Evolutionary conservation across 495 filamentous ascomycete species (phyloP).

Genomic region (Aspergillus mulundensis): DNA sequence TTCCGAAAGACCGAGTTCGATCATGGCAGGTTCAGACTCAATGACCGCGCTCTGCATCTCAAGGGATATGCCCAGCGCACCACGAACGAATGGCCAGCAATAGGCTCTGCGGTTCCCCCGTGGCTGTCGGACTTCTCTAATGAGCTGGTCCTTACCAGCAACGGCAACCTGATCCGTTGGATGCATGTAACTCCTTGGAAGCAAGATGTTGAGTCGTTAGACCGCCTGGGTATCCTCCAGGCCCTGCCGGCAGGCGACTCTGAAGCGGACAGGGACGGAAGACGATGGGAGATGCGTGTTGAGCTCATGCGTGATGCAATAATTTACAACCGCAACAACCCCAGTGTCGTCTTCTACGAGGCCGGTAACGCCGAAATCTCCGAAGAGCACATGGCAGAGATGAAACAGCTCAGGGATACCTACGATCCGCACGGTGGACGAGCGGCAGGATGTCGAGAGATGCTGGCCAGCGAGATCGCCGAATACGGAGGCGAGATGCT

Average conservation of each 20-base stretch:
- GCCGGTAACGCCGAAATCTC: conserved; percentile 5
- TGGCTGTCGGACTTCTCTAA: conserved; percentile 11
- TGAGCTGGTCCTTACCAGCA: conserved; percentile 4
- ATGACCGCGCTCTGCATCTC: conserved; percentile 5
- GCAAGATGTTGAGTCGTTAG: conserved; percentile 10
- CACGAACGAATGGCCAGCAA: conserved; percentile 11
- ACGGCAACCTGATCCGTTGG: conserved; percentile 12
- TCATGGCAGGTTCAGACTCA: conserved; percentile 5
- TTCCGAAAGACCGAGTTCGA: conserved; percentile 11
- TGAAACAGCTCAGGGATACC: conserved; percentile 8
- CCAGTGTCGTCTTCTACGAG: conserved; percentile 9
- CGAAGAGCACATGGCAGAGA: conserved; percentile 9
- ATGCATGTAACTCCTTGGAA: conserved; percentile 12
- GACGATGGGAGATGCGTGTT: conserved; percentile 3
- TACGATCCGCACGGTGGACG: conserved; percentile 8
- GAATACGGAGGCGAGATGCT: conserved; percentile 11
- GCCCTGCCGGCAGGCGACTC: conserved; percentile 5
- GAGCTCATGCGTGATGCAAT: conserved; percentile 13
- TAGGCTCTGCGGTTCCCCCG: conserved; percentile 6
- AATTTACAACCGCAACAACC: conserved; percentile 12
- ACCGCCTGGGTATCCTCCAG: conserved; percentile 7
- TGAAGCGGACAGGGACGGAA: not conserved
- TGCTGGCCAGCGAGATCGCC: conserved; percentile 8
- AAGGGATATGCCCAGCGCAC: conserved; percentile 7
- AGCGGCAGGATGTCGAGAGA: conserved; percentile 5